Base-by-base conservation (phyloP, 1,139 yeast species). In the Lodderomyces margitis region DNA sequence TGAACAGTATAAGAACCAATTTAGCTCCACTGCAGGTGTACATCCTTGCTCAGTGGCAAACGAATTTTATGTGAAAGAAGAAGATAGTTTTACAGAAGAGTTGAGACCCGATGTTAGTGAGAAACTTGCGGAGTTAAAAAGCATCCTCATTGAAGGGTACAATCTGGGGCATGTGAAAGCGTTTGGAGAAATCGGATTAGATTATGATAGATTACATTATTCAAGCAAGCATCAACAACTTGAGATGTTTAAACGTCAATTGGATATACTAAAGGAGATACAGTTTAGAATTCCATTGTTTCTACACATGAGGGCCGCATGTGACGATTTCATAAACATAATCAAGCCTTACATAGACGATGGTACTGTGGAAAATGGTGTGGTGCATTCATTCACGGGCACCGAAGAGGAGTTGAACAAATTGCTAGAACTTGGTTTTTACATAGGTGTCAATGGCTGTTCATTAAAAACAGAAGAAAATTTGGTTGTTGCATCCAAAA, bases 331-430 rank as follows among this genome's bases (percentile, higher is more conserved):
- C 53, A 64, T 83, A 1, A 55, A 60, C 0, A 78, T 86, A 6
- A 54, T 92, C 17, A 59, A 63, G 40, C 92, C 92, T 2, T 73
- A 61, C 43, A 53, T 87, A 2, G 65, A 66, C 0, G 72, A 66
- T 4, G 66, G 70, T 0, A 61, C 65, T 28, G 64, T 74, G 40
- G 36, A 40, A 16, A 74, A 76, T 32, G 87, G 91, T 6, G 94
- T 92, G 3, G 94, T 92, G 1, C 99, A 94, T 60, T 89, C 98
- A 1, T 92, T 91, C 59, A 91, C 98, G 0, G 99, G 97, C 2
- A 69, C 91, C 0, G 49, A 63, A n/a, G 76, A 70, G 8, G 96
- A 89, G 48, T 57, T 80, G 15, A 48, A 63, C 1, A 68, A 68
- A 40, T 54, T 88, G 21, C 60, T 87, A 15, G 67, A 64, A 0